A percentile compares a stretch with the other conserved stretches of the same genome.
Conservation (phyloP, 805 yeast species). For the Yamadazyma endophytica region DNA sequence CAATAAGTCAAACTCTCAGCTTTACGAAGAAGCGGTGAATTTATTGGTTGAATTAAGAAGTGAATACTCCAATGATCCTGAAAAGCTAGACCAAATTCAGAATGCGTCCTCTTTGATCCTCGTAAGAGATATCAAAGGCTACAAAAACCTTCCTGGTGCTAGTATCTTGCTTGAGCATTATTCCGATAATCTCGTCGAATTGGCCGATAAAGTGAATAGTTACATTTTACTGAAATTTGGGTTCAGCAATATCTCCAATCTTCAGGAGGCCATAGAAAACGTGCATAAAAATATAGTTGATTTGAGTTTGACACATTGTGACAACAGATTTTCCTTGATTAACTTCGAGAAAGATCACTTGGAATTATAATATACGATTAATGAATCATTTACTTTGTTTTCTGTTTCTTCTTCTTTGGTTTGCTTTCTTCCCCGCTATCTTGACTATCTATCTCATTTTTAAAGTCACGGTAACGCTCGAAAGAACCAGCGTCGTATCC, state of each 20-base stretch:
- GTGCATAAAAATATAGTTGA: constrained; percentile 26
- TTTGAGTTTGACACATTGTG: constrained; percentile 25
- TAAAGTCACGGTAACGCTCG: too few species aligned
- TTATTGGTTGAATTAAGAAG: constrained; percentile 16
- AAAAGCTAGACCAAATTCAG: constrained; percentile 10
- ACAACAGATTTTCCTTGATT: constrained; percentile 31
- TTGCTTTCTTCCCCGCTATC: too few species aligned
- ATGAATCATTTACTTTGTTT: too few species aligned
- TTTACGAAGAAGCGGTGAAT: constrained; percentile 16
- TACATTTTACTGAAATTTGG: constrained; percentile 20
- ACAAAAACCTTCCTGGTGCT: constrained; percentile 19
- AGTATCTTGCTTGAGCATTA: constrained; percentile 17
- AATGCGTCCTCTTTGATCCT: constrained; percentile 20
- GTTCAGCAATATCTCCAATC: constrained; percentile 21
- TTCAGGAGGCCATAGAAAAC: constrained; percentile 27
- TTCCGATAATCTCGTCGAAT: constrained; percentile 12
- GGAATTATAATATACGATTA: constrained; percentile 3
- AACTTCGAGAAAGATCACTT: constrained; percentile 34
- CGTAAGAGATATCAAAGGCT: constrained; percentile 15
- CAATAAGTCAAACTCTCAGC: constrained; percentile 4
- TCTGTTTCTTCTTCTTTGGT: too few species aligned
- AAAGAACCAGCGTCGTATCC: too few species aligned
- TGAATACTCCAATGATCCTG: constrained; percentile 9
- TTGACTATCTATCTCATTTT: too few species aligned
- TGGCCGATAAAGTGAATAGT: constrained; percentile 21